Percentiles rank a stretch among this genome's conserved stretches.
These are phyloP conservation scores for Suhomyces canberraensis DNA, from an alignment of 805 yeast genomes.

Conservation along the genomic window DNA sequence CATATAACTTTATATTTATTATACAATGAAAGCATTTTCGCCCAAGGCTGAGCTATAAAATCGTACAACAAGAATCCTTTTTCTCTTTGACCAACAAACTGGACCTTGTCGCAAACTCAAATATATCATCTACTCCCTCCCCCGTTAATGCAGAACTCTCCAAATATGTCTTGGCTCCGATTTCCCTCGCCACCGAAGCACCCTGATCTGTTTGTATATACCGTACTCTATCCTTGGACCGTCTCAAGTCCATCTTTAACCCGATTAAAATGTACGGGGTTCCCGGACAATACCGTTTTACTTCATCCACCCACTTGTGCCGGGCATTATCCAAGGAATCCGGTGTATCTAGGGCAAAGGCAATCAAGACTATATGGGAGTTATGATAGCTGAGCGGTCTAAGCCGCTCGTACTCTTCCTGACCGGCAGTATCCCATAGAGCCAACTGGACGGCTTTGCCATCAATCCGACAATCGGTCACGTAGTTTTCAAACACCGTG, in stretches of 20 bases:
- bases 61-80: slow-evolving; percentile 31
- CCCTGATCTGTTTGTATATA: slow-evolving; percentile 60
- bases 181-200: slow-evolving; percentile 65
- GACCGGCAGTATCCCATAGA: slow-evolving; percentile 96
- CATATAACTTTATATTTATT: too few species aligned
- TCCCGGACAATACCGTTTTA: slow-evolving; percentile 71
- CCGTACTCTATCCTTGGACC: slow-evolving; percentile 33
- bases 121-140: slow-evolving; percentile 91
- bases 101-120: slow-evolving; percentile 86
- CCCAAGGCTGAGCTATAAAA: too few species aligned
- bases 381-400: slow-evolving; percentile 85
- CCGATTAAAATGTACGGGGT: slow-evolving; percentile 81
- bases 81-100: slow-evolving; percentile 50
- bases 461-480: slow-evolving; percentile 89
- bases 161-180: slow-evolving; percentile 79
- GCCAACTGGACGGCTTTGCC: slow-evolving; percentile 88
- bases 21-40: too few species aligned
- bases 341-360: slow-evolving; percentile 79
- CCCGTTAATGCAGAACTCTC: slow-evolving; percentile 93
- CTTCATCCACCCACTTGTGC: slow-evolving; percentile 86
- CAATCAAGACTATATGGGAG: slow-evolving; percentile 82
- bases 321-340: slow-evolving; percentile 83
- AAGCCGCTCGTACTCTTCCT: slow-evolving; percentile 88
- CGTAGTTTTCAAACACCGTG: slow-evolving; percentile 91
- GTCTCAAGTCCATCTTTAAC: slow-evolving; percentile 70